Base-by-base conservation (phyloP, 139 green algal species). In the Tetradesmus obliquus region DNA sequence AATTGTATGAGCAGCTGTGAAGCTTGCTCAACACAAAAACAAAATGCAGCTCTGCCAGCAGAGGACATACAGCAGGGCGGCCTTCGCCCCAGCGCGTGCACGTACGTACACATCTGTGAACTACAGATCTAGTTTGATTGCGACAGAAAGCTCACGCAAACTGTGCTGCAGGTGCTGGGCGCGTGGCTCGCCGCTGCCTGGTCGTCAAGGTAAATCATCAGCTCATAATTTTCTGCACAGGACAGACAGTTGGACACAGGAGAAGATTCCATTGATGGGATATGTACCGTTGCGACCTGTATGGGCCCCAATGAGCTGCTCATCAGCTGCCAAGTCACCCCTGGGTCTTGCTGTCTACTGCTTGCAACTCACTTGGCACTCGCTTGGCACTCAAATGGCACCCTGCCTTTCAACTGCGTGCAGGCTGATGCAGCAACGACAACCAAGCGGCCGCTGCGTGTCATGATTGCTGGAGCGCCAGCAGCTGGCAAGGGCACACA, bases 401-500 rank as follows among this genome's bases (percentile, higher is more conserved):
- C 20, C 71, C 2, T 80, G 4, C 8, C 45, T 86, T 4, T 2
- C 60, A 71, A 71, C 32, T 55, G 22, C 62, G 7, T 54, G 86
- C 87, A 91, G 87, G 88, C 79, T 22, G 60, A 90, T 24, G 69
- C 71, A 17, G 69, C 69, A 55, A 57, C 62, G 20, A 80, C 71
- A n/a, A 79, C 51, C n/a, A 58, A 86, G 3, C 66, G 66, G 45
- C 89, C 95, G 4, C 93, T 98, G 79, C 95, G 96, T 54, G 96
- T 99, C 5, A 99, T 99, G 96, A 99, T 99, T 79, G 93, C 96
- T 12, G 98, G 98, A 53, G 96, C 98, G 0, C 98, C 98, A 51
- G 98, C 98, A 2, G 98, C 98, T 5, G 98, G 98, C 66, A 99
- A 99, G 94, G 98, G 98, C 84, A 99, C 98, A 7, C 97, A 99